Evolutionary conservation across 2,329 filamentous ascomycete species (phyloP), one percentile per base, ranked within the genome.

Genomic region (Xylaria sp.): DNA sequence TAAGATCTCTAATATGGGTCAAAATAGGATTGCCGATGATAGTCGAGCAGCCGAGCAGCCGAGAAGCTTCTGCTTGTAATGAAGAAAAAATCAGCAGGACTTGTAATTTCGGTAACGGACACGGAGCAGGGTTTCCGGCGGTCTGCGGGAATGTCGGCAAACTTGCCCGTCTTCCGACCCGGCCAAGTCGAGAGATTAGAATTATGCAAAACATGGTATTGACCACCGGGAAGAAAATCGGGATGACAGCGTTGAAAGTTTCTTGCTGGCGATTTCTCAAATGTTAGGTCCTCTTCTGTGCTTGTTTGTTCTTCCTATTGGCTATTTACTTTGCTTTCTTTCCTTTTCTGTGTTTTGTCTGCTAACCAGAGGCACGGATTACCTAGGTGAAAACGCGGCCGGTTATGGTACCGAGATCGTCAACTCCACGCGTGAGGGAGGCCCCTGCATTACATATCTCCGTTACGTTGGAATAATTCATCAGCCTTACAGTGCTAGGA

Each of bases 81-180:
- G 23, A 13, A 13, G 23, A 13, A 13, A 7, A 57, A 54, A 51
- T 15, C 26, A 58, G 7, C 54, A 6, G 26, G 15, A 7, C 49
- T 38, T 48, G 36, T 48, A 53, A 58, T 59, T 53, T 23, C 48
- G 49, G 23, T 31, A 66, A 40, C 66, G 66, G 44, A 48, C 4
- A 46, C 44, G 44, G 66, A 68, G 51, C 20, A 17, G 28, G 20
- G n/a, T 26, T 58, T 51, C 66, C 66, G 59, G 66, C 66, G 63
- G 66, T 66, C 59, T 59, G 20, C 46, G 20, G 31, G 56, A 28
- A 56, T 28, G n/a, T 51, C 59, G 48, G 54, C 28, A 53, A 26
- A 48, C 17, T 26, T 5, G n/a, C n/a, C 58, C 46, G 64, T n/a
- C 40, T 28, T 40, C 28, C 31, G 20, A 28, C 7, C 23, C n/a